Conservation (phyloP, 2,329 filamentous ascomycete genomes). For the Aureobasidium sp. region DNA sequence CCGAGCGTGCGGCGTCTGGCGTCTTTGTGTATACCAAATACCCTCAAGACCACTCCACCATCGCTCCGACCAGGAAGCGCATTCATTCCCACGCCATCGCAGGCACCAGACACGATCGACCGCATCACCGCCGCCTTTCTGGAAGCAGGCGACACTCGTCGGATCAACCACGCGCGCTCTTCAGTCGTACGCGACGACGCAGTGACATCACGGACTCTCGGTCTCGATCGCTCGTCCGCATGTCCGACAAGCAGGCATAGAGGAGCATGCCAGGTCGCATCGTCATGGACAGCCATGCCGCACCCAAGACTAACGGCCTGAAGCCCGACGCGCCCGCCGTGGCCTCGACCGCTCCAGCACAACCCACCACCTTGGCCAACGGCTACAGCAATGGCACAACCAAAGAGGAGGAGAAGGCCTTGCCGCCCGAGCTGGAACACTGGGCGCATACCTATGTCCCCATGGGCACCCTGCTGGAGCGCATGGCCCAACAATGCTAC, state of each 20-base stretch:
- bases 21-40: conserved; percentile 8
- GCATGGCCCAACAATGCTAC: conserved; percentile 75
- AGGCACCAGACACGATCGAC: neutral
- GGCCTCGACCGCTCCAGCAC: conserved; percentile 17
- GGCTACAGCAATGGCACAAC: conserved; percentile 9
- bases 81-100: neutral
- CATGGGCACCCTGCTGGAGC: conserved; percentile 63
- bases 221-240: conserved; percentile 1
- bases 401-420: neutral
- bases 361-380: conserved; percentile 16
- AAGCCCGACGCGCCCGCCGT: conserved; percentile 19
- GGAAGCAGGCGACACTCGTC: neutral
- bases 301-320: conserved; percentile 28
- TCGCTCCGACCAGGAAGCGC: neutral
- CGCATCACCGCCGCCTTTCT: neutral
- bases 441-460: conserved; percentile 67
- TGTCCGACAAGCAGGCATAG: conserved; percentile 17
- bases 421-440: conserved; percentile 50
- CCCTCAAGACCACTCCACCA: neutral
- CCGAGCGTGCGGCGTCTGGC: neutral
- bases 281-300: conserved; percentile 39
- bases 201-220: neutral
- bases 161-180: neutral
- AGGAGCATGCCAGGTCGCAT: conserved; percentile 40
- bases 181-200: neutral